Conservation (phyloP, 441 rosid genomes). For the Populus tomentosa region DNA sequence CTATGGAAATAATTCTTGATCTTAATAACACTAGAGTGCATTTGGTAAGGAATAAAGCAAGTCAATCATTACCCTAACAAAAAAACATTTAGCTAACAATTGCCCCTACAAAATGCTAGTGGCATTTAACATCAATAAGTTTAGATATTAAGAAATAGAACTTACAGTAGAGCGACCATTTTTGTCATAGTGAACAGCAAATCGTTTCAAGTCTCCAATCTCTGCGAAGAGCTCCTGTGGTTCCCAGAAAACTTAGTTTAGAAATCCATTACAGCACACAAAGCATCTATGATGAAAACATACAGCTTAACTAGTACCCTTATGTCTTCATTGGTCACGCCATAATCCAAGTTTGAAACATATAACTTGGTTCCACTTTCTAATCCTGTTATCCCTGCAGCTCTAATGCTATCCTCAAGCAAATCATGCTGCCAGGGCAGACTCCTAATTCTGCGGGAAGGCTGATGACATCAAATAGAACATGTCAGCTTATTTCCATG, state of each 20-base stretch:
- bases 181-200: constrained; percentile 79
- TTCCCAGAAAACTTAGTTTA: constrained; percentile 19
- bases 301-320: constrained; percentile 56
- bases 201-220: constrained; percentile 85
- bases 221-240: constrained; percentile 87
- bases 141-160: constrained; percentile 4
- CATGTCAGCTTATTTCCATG: constrained; percentile 44
- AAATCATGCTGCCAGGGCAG: constrained; percentile 87
- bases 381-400: constrained; percentile 77
- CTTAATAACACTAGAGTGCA: not conserved
- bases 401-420: constrained; percentile 92
- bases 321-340: constrained; percentile 91
- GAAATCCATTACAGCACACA: constrained; percentile 17
- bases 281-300: constrained; percentile 22
- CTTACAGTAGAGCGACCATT: constrained; percentile 86
- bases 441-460: constrained; percentile 61
- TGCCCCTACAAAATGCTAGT: not conserved
- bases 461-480: constrained; percentile 59
- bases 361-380: constrained; percentile 76
- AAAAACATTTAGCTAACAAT: not conserved
- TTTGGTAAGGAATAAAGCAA: not conserved
- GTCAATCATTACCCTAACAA: not conserved
- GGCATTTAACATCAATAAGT: not conserved
- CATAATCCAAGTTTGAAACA: constrained; percentile 84
- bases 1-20: no score